A percentile compares a stretch with the other conserved stretches of the same genome.
These are phyloP conservation scores for Esteya vermicola DNA, from an alignment of 2,329 filamentous ascomycete species.

Conservation along the genomic window DNA sequence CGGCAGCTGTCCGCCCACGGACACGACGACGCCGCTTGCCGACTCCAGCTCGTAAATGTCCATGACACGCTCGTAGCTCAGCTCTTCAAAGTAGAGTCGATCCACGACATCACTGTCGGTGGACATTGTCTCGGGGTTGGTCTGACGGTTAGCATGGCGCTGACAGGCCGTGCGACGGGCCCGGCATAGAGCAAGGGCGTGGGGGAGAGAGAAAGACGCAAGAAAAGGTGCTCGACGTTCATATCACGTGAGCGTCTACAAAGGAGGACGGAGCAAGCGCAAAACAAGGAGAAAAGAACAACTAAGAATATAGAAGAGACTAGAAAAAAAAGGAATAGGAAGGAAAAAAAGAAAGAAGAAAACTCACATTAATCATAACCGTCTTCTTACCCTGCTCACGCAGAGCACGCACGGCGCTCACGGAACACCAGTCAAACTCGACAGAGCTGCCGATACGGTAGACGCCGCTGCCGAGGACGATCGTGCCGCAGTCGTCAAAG, in stretches of 20 bases:
- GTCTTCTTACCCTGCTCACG: slow-evolving; percentile 89
- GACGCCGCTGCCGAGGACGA: slow-evolving; percentile 87
- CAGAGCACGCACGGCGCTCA: slow-evolving; percentile 74
- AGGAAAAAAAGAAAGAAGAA: background rate
- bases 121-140: slow-evolving; percentile 65
- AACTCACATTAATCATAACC: slow-evolving; percentile 77
- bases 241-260: too few relatives aligned
- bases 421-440: slow-evolving; percentile 97
- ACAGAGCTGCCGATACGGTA: slow-evolving; percentile 97
- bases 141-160: slow-evolving; percentile 20
- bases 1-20: slow-evolving; percentile 87
- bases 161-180: too few relatives aligned
- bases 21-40: slow-evolving; percentile 79
- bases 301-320: background rate
- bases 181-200: too few relatives aligned
- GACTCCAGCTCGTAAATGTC: slow-evolving; percentile 93
- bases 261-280: slow-evolving; percentile 1
- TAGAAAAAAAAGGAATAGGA: background rate
- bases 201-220: too few relatives aligned
- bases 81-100: slow-evolving; percentile 89
- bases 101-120: slow-evolving; percentile 88
- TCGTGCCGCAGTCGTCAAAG: slow-evolving; percentile 81
- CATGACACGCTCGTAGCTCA: slow-evolving; percentile 96
- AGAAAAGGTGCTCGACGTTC: too few relatives aligned
- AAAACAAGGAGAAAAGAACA: background rate